Base-by-base conservation (phyloP, 805 yeast genomes). In the Zygotorulaspora chibaensis region DNA sequence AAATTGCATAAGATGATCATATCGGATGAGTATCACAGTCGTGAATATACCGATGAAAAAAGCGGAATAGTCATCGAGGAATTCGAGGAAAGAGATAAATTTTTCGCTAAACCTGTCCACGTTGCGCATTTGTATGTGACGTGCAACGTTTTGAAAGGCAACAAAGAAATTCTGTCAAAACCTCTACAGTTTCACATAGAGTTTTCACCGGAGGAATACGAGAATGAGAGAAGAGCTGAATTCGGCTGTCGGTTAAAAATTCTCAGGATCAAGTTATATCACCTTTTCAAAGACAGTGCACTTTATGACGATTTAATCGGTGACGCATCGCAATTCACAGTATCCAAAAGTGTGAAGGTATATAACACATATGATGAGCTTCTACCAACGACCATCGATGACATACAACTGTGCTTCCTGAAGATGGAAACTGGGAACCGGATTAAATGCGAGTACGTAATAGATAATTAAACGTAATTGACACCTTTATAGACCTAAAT, bases 181-280 rank as follows among this genome's bases (percentile, higher is more conserved):
- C 75, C 78, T 2, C 51, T 84, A 27, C 70, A 69, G 20, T 86
- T 81, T 59, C 85, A 84, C 61, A 73, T 84, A 53, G 95, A 86
- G 59, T 87, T 87, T 63, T 79, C 86, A 26, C 93, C 95, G 0
- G 90, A 83, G 54, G 95, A 87, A 56, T 86, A 79, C 59, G 80
- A 79, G 49, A 62, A 62, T 28, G 68, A 66, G 53, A 76, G 76
- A 50, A 77, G 85, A 46, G 83, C 81, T 4, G 90, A 79, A 48
- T 74, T 72, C 41, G 95, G 95, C 1, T 79, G 90, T 8, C 77
- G 82, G 15, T 71, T 90, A 28, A 74, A 70, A 13, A 79, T 82
- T 51, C 70, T 88, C 45, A 74, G 88, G 50, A 53, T 63, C 1
- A 83, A 80, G 58, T 65, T 82, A 2, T 73, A 81, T 29, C 66